phyloP scores from a whole-genome alignment of 176 grass and related monocot species.

The Rhipidocladum racemiflorum region DNA sequence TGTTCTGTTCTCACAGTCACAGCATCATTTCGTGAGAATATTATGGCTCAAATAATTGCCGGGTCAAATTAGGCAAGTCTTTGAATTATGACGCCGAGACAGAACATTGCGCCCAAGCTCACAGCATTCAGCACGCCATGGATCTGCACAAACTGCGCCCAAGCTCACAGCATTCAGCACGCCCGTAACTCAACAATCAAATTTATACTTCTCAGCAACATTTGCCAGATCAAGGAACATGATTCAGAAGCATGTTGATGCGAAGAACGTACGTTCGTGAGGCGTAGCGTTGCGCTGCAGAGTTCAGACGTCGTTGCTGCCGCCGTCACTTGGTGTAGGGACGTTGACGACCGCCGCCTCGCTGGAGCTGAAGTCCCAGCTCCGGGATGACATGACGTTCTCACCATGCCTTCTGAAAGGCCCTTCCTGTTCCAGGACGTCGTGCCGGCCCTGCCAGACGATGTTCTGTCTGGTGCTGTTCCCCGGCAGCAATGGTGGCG shows the following conservation, averaged over 20 bases:
- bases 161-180: no score
- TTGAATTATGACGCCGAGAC: not conserved
- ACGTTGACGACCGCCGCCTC: not conserved
- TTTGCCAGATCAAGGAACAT: not conserved
- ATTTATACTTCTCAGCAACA: not conserved
- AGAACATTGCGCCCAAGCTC: constrained; percentile 12
- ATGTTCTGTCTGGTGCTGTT: constrained; percentile 49
- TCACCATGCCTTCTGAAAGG: not conserved
- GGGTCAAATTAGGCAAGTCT: not conserved
- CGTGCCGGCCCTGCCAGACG: constrained; percentile 42
- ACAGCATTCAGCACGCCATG: constrained; percentile 17
- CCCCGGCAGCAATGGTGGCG: constrained; percentile 30
- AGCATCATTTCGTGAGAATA: not conserved
- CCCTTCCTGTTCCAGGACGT: not conserved
- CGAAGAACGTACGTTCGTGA: not conserved
- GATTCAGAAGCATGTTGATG: not conserved
- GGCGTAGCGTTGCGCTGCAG: not conserved
- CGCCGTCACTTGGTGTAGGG: not conserved
- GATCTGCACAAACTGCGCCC: constrained; percentile 18
- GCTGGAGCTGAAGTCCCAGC: constrained; percentile 36
- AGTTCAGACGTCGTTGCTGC: not conserved
- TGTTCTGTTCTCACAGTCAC: not conserved
- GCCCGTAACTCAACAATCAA: not conserved
- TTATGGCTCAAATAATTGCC: not conserved
- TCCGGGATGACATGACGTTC: constrained; percentile 15